A percentile compares a stretch with the other conserved stretches of the same genome.
phyloP scores from a whole-genome alignment of 768 basidiomycete genomes.

The Austroboletus festivus region DNA sequence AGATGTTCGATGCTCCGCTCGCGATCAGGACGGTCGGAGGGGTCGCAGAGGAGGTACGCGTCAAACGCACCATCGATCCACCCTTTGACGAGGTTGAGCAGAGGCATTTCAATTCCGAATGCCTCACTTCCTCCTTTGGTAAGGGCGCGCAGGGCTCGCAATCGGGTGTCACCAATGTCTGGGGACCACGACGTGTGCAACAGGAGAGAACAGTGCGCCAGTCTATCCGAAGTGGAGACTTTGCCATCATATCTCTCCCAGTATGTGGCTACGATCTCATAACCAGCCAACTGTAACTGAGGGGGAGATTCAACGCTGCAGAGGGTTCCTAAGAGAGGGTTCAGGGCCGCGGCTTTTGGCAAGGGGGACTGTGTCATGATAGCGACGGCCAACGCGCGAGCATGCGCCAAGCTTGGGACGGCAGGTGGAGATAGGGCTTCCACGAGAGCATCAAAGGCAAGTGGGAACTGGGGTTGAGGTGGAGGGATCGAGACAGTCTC shows the following conservation, averaged over 20 bases:
- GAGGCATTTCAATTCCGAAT: slow-evolving; percentile 57
- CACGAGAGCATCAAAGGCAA: slow-evolving; percentile 45
- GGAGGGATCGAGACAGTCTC: slow-evolving; percentile 28
- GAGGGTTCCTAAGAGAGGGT: slow-evolving; percentile 57
- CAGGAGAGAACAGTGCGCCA: slow-evolving; percentile 65
- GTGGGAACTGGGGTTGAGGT: slow-evolving; percentile 26
- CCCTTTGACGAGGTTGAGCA: slow-evolving; percentile 53
- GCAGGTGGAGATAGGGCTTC: slow-evolving; percentile 45
- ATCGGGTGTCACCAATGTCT: slow-evolving; percentile 71
- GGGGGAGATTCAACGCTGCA: slow-evolving; percentile 53
- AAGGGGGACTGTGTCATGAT: slow-evolving; percentile 53
- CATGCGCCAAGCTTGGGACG: slow-evolving; percentile 65
- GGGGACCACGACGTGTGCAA: slow-evolving; percentile 50
- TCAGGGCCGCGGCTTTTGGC: slow-evolving; percentile 50
- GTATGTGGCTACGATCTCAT: slow-evolving; percentile 68
- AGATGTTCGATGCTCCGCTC: slow-evolving; percentile 64
- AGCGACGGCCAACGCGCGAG: slow-evolving; percentile 53
- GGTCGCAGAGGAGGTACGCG: slow-evolving; percentile 36
- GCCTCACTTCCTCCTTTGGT: slow-evolving; percentile 59
- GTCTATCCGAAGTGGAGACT: slow-evolving; percentile 53
- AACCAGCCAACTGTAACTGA: slow-evolving; percentile 63
- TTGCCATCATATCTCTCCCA: slow-evolving; percentile 55
- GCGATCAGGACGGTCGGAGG: slow-evolving; percentile 49
- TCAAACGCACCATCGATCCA: slow-evolving; percentile 72
- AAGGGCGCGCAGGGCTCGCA: slow-evolving; percentile 64